Conservation (phyloP, 139 green algal species). For the Chlamydomonas sphaeroides region DNA sequence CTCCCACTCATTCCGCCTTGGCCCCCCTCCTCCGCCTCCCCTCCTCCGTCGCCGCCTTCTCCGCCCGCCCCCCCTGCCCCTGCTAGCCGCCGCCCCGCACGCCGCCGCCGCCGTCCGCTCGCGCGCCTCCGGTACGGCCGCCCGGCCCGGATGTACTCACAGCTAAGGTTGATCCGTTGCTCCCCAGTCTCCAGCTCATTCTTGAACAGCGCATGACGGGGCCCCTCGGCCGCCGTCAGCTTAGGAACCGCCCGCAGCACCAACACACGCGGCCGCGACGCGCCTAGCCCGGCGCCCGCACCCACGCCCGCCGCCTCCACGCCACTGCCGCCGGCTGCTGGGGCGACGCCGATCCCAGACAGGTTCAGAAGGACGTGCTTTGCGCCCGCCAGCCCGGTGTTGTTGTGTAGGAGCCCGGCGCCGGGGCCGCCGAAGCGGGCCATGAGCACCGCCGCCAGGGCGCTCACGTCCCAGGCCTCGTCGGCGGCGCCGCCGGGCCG, state of each 20-base stretch:
- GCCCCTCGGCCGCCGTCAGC: neutral
- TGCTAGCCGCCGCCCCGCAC: too few relatives aligned
- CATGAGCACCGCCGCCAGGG: neutral
- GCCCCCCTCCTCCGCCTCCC: too few relatives aligned
- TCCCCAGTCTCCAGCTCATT: neutral
- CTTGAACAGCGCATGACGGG: neutral
- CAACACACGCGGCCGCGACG: neutral
- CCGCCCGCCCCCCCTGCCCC: too few relatives aligned
- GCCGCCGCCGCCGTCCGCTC: too few relatives aligned
- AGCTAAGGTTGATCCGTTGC: neutral
- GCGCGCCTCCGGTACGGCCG: neutral
- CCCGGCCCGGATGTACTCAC: constrained; percentile 21
- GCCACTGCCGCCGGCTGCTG: neutral
- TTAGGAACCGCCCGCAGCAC: constrained; percentile 3
- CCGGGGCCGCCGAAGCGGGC: neutral
- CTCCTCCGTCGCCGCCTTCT: too few relatives aligned
- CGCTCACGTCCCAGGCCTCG: constrained; percentile 19
- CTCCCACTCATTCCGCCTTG: too few relatives aligned
- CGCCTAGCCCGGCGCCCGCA: neutral
- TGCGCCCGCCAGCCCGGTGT: neutral
- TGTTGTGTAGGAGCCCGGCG: neutral
- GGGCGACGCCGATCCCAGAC: neutral
- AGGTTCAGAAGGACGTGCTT: too few relatives aligned
- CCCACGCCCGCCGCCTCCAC: neutral
- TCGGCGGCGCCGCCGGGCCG: neutral